Evolutionary conservation across 306 rosid genomes (phyloP).

Genomic region (Quercus mongolica): DNA sequence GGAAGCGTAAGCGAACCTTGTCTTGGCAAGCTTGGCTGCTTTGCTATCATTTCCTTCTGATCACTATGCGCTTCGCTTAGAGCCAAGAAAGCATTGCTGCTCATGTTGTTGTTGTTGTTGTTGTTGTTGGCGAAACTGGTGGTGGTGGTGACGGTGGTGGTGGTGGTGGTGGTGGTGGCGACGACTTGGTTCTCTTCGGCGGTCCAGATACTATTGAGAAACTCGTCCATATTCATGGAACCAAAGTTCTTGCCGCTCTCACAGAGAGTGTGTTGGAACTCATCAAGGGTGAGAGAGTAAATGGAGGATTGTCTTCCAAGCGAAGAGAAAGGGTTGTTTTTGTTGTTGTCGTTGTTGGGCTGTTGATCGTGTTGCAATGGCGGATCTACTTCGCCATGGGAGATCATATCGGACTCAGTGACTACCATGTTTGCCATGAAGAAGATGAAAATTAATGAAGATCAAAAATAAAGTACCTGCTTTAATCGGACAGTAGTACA

Average conservation of each 20-base stretch:
- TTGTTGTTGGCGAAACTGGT: not conserved
- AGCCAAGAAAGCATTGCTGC: not conserved
- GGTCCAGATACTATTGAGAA: slow-evolving; percentile 81
- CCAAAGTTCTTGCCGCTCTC: slow-evolving; percentile 80
- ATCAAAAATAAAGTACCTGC: not conserved
- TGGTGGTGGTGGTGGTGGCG: slow-evolving; percentile 9
- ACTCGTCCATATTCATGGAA: slow-evolving; percentile 98
- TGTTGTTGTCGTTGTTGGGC: slow-evolving; percentile 15
- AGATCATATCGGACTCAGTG: slow-evolving; percentile 36
- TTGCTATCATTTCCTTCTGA: slow-evolving; percentile 32
- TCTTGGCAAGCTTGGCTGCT: slow-evolving; percentile 55
- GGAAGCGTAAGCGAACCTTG: slow-evolving; percentile 84
- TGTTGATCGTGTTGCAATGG: slow-evolving; percentile 23
- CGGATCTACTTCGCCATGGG: slow-evolving; percentile 48
- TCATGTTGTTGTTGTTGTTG: not conserved
- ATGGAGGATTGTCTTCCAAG: slow-evolving; percentile 79
- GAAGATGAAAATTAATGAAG: not conserved
- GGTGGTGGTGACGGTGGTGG: not conserved
- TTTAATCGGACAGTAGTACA: not conserved
- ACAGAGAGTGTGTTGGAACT: slow-evolving; percentile 75
- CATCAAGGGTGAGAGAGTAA: slow-evolving; percentile 82
- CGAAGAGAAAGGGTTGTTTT: slow-evolving; percentile 29
- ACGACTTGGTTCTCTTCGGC: slow-evolving; percentile 74
- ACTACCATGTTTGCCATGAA: slow-evolving; percentile 38
- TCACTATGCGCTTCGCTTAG: not conserved